Evolutionary conservation across 306 rosid genomes (phyloP).

Genomic region (Vigna reflexopilosa): DNA sequence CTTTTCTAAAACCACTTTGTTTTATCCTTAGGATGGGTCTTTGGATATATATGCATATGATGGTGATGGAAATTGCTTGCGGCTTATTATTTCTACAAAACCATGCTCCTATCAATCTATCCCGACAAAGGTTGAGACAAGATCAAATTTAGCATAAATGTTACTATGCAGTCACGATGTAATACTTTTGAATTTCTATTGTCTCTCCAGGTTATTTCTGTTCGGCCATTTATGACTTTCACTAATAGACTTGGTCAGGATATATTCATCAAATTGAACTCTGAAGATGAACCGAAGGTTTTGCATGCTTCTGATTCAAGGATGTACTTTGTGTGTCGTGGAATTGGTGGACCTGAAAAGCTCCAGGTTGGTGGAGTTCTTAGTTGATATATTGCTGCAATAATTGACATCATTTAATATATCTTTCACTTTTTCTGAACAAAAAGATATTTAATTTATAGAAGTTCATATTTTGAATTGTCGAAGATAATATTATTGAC

Average conservation of each 20-base stretch:
- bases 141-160: constrained; percentile 32
- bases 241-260: constrained; percentile 94
- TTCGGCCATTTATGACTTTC: constrained; percentile 92
- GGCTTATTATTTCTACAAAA: constrained; percentile 83
- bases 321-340: constrained; percentile 64
- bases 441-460: constrained; percentile 13
- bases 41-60: constrained; percentile 81
- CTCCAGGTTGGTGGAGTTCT: constrained; percentile 73
- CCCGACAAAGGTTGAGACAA: constrained; percentile 82
- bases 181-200: constrained; percentile 23
- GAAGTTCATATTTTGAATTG: constrained; percentile 21
- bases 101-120: constrained; percentile 82
- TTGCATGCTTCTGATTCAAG: constrained; percentile 84
- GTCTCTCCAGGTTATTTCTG: constrained; percentile 69
- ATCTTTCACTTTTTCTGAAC: constrained; percentile 28
- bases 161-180: constrained; percentile 20
- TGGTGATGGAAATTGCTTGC: constrained; percentile 79
- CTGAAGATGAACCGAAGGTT: constrained; percentile 84
- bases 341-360: constrained; percentile 68
- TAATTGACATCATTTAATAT: constrained; percentile 16
- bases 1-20: constrained; percentile 31
- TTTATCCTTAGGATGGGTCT: constrained; percentile 80
- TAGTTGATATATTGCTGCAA: constrained; percentile 40
- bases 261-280: constrained; percentile 70
- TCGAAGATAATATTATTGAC: constrained; percentile 25